These are phyloP conservation scores for Hymenoscyphus salicellus DNA, from an alignment of 2,329 filamentous ascomycete species.

Conservation along the genomic window DNA sequence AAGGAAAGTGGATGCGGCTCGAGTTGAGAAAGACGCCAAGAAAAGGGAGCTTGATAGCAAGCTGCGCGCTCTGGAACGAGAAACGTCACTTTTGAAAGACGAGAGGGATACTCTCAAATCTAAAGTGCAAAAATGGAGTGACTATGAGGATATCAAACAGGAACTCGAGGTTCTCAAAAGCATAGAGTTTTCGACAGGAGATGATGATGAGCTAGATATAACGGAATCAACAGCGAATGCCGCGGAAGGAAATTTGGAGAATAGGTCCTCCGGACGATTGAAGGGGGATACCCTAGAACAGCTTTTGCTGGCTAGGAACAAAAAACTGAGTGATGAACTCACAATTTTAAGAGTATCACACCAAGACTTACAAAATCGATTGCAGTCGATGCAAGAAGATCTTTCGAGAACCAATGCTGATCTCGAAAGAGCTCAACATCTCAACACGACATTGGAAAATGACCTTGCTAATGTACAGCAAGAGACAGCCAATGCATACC, in stretches of 20 bases:
- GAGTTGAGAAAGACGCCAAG: conserved; percentile 79
- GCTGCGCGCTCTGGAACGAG: conserved; percentile 75
- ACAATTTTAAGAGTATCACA: conserved; percentile 91
- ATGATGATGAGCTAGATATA: conserved; percentile 64
- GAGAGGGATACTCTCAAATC: conserved; percentile 77
- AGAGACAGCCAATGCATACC: conserved; percentile 78
- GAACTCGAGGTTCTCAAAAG: conserved; percentile 96
- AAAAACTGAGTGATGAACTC: conserved; percentile 91
- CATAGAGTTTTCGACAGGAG: conserved; percentile 91
- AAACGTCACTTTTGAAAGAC: conserved; percentile 68
- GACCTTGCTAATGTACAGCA: conserved; percentile 86
- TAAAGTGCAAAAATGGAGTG: conserved; percentile 84
- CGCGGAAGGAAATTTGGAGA: conserved; percentile 37
- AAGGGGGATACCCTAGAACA: conserved; percentile 86
- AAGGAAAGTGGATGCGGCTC: conserved; percentile 77
- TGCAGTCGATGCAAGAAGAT: conserved; percentile 79
- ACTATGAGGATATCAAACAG: conserved; percentile 95
- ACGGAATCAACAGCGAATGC: conserved; percentile 36
- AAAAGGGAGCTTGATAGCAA: conserved; percentile 74
- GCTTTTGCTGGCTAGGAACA: conserved; percentile 86
- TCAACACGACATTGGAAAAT: conserved; percentile 87
- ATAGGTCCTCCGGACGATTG: conserved; percentile 50
- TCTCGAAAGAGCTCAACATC: conserved; percentile 75
- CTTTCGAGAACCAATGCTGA: conserved; percentile 80
- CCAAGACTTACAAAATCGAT: conserved; percentile 78